Conservation (phyloP, 352 stramenopile species). For the Blastocystis sp. region DNA sequence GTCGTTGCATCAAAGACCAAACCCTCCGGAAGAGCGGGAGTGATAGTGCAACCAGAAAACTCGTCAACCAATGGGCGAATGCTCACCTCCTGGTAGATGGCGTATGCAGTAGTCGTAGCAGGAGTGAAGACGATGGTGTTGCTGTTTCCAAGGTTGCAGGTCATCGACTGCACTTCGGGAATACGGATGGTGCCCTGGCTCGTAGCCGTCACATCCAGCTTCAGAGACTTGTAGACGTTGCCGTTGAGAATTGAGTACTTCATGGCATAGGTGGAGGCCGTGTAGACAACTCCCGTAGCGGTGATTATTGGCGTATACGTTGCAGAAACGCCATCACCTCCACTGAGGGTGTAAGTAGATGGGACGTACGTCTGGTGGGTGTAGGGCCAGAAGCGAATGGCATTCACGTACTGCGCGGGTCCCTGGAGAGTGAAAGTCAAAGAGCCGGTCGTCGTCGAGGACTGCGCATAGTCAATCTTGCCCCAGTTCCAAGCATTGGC, state of each 20-base stretch:
- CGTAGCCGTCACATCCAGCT: not conserved
- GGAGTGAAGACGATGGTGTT: not conserved
- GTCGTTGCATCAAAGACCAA: constrained; percentile 1
- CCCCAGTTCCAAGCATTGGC: constrained; percentile 11
- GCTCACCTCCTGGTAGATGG: not conserved
- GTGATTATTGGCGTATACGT: not conserved
- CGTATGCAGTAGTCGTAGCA: not conserved
- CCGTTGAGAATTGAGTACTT: not conserved
- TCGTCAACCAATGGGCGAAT: not conserved
- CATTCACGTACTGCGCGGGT: not conserved
- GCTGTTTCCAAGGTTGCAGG: not conserved
- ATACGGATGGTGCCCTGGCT: not conserved
- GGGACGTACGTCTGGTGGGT: not conserved
- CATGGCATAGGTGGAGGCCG: not conserved
- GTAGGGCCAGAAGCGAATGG: not conserved
- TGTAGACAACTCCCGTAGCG: not conserved
- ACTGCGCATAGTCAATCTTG: not conserved
- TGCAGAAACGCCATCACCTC: too few species aligned
- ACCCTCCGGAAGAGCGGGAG: constrained; percentile 56
- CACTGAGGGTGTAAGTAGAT: not conserved
- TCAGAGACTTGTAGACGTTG: not conserved
- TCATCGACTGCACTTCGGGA: not conserved
- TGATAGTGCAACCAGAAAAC: not conserved
- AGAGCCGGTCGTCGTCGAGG: not conserved
- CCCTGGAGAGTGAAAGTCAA: not conserved